Evolutionary conservation across 345 rosid species (phyloP).

Genomic region (Brassica cretica): DNA sequence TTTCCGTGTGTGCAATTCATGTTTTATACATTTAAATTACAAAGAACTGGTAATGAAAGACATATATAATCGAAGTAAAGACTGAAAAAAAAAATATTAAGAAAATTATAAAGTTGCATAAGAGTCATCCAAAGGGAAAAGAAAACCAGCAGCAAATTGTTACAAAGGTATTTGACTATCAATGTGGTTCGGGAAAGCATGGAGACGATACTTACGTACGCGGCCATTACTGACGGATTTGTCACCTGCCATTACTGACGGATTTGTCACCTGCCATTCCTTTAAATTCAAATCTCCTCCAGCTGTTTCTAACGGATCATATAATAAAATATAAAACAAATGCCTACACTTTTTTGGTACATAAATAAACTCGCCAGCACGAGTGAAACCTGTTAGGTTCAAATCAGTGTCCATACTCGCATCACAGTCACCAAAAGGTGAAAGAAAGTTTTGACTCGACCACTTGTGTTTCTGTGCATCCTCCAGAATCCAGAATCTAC

Average conservation of each 20-base stretch:
- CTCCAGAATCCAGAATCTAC: background rate
- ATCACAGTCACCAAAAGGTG: background rate
- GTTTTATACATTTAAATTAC: no score
- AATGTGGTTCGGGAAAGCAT: conserved; percentile 1
- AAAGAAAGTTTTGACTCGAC: background rate
- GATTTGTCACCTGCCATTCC: background rate
- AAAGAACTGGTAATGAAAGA: no score
- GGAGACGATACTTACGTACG: background rate
- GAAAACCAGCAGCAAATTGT: background rate
- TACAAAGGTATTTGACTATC: background rate
- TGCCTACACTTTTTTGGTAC: background rate
- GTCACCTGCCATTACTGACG: background rate
- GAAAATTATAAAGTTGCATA: no score
- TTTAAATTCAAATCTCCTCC: background rate
- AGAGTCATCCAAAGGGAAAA: background rate
- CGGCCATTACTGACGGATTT: no score
- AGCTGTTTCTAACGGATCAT: conserved; percentile 4
- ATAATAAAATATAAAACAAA: background rate
- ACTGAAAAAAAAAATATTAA: no score
- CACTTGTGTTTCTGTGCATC: background rate
- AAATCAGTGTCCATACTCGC: no score
- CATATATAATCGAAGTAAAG: background rate
- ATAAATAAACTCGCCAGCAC: background rate
- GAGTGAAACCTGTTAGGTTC: background rate
- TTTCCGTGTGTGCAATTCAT: no score